These are phyloP conservation scores for Hansenula lynferdii DNA, from an alignment of 1,139 yeast genomes.

Conservation along the genomic window DNA sequence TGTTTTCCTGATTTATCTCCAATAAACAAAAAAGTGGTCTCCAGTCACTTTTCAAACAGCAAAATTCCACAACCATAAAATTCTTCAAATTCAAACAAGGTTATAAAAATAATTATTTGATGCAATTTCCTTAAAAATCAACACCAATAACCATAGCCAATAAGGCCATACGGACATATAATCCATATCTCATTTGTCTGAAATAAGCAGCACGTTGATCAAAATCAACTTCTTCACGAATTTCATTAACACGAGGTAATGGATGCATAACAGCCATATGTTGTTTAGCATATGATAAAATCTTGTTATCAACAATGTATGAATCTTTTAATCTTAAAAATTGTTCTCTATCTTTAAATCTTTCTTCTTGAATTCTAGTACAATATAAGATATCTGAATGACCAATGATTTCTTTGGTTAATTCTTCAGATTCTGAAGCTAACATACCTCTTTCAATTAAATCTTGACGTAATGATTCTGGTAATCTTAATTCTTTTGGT, in stretches of 20 bases:
- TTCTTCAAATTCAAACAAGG: not conserved
- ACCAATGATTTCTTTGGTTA: conserved; percentile 81
- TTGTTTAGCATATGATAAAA: conserved; percentile 88
- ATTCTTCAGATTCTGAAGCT: conserved; percentile 63
- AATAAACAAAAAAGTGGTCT: conserved; percentile 6
- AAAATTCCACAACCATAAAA: not conserved
- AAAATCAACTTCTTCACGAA: conserved; percentile 96
- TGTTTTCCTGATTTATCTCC: no score
- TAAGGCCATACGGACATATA: conserved; percentile 97
- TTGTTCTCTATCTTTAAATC: conserved; percentile 72
- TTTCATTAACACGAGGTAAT: conserved; percentile 94
- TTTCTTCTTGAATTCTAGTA: conserved; percentile 97
- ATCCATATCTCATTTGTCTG: conserved; percentile 98
- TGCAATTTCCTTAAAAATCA: conserved; percentile 37
- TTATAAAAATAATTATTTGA: not conserved
- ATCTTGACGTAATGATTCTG: conserved; percentile 63
- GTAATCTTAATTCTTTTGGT: conserved; percentile 84
- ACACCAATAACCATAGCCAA: conserved; percentile 97
- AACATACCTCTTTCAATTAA: conserved; percentile 64
- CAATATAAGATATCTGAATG: conserved; percentile 94
- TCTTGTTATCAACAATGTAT: conserved; percentile 88
- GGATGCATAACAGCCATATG: conserved; percentile 99
- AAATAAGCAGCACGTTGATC: conserved; percentile 99
- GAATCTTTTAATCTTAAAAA: conserved; percentile 88
- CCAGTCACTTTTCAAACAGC: conserved; percentile 8